phyloP scores from a whole-genome alignment of 352 stramenopile species.

The Pythium aristosporum region DNA sequence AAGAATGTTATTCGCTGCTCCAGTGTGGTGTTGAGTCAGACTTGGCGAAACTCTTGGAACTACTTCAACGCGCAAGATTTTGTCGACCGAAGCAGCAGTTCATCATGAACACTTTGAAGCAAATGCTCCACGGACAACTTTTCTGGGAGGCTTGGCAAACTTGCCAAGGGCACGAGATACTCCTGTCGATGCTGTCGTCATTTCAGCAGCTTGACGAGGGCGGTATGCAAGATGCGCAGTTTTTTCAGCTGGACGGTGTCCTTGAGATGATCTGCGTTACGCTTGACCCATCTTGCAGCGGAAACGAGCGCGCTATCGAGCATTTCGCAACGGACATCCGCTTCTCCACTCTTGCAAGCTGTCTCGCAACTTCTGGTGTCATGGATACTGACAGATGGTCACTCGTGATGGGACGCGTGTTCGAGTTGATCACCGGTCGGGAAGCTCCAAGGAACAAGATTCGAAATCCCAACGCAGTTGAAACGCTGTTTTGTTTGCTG shows the following conservation, averaged over 20 bases:
- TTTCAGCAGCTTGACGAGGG: conserved; percentile 30
- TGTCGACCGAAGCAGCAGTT: conserved; percentile 34
- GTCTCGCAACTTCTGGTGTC: conserved; percentile 50
- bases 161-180: conserved; percentile 59
- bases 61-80: conserved; percentile 45
- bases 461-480: conserved; percentile 51
- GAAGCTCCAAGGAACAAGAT: conserved; percentile 45
- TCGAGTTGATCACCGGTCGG: conserved; percentile 54
- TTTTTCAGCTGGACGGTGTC: conserved; percentile 52
- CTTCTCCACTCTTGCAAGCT: conserved; percentile 55
- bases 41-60: conserved; percentile 48
- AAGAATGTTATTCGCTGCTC: conserved; percentile 28
- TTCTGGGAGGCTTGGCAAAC: conserved; percentile 45
- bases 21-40: conserved; percentile 56
- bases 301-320: conserved; percentile 28
- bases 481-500: conserved; percentile 52
- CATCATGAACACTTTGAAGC: conserved; percentile 43
- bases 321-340: conserved; percentile 47
- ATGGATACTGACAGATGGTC: conserved; percentile 37
- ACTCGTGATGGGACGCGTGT: conserved; percentile 47
- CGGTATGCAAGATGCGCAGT: conserved; percentile 22
- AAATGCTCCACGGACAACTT: conserved; percentile 45
- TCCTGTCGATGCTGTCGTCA: conserved; percentile 61
- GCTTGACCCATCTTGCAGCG: conserved; percentile 34
- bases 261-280: conserved; percentile 48